Base-by-base conservation (phyloP, 73 alveolate genomes). In the Symbiodinium pilosum region DNA sequence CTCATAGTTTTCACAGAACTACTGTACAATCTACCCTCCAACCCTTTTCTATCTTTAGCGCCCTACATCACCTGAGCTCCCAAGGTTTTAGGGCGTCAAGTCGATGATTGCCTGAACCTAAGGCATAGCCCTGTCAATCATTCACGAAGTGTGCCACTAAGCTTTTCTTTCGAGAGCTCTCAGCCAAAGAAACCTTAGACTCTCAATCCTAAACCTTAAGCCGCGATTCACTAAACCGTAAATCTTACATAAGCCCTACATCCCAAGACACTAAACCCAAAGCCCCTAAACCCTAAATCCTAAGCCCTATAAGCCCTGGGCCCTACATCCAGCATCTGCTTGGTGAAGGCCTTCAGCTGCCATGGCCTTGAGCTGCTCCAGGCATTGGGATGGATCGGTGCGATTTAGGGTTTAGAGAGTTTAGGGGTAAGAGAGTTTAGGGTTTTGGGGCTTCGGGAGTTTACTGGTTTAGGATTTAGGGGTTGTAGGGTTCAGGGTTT, bases 361-460 rank as follows among this genome's bases (percentile, higher is more conserved):
- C 77, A 64, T 64, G 77, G 77, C 32, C 77, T 64, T 6, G 77
- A 64, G 77, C 77, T 64, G 32, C 77, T 64, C 77, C 77, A 64
- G 77, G 77, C 77, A 16, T 24, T 64, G 36, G 77, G 41, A 11
- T 21, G 77, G 41, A 21, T 64, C 40, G 9, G 26, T 21, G 4
- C 2, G 77, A 16, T 11, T 6, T 32, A 5, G 32, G 77, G 38
- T 64, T 21, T 64, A 16, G 38, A 36, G 36, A 26, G 1, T 64
- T 64, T 28, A 64, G 30, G 38, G 32, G 7, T 28, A 6, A 54
- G 26, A 30, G 8, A 34, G 38, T 64, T 64, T 64, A 64, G 77
- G 77, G 77, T 28, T 64, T 64, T 12, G 26, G 75, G 59, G 59
- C 14, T 47, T 47, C 6, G 59, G 59, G n/a, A n/a, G n/a, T n/a